Evolutionary conservation across 345 rosid genomes (phyloP), one percentile per base, ranked within the genome.

Genomic region (Salix udensis): DNA sequence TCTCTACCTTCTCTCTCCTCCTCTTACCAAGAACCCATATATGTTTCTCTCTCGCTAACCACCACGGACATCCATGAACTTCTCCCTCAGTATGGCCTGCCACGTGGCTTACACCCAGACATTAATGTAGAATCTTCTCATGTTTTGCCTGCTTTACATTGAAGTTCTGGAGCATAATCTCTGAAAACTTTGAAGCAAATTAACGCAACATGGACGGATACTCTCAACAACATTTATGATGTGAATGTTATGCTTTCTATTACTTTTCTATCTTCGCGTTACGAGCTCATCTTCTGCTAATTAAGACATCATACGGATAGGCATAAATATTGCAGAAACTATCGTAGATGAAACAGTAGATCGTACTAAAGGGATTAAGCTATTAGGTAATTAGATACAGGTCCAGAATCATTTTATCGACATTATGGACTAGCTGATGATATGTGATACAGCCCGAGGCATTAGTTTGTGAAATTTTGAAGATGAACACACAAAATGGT

Each of bases 41-140:
- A 28, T 68, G 84, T 75, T 81, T 71, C 76, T 69, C 70, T 74
- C 74, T 52, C 81, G 68, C 72, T 34, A 24, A 23, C 73, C 73
- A 2, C 42, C 76, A 21, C 72, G 1, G 96, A 92, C 78, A 71
- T 90, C 78, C 94, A 91, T 68, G 97, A 94, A 76, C 84, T 92
- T 67, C 94, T 94, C 60, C 88, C 88, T 0, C 34, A 30, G 30
- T 91, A 86, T 74, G 92, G 91, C 28, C 84, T 92, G 50, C 97
- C 97, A 1, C 89, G 83, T 76, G 97, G 97, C 65, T 82, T 92
- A 34, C 68, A 91, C 60, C 97, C 97, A 0, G 73, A 76, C 77
- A n/a, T n/a, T n/a, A 87, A 84, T 70, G 88, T 92, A 46, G 78
- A 78, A 30, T 91, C 97, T 58, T 91, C 81, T 12, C 64, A 0